Evolutionary conservation across 805 yeast genomes (phyloP).

Genomic region (Suhomyces emberorum): DNA sequence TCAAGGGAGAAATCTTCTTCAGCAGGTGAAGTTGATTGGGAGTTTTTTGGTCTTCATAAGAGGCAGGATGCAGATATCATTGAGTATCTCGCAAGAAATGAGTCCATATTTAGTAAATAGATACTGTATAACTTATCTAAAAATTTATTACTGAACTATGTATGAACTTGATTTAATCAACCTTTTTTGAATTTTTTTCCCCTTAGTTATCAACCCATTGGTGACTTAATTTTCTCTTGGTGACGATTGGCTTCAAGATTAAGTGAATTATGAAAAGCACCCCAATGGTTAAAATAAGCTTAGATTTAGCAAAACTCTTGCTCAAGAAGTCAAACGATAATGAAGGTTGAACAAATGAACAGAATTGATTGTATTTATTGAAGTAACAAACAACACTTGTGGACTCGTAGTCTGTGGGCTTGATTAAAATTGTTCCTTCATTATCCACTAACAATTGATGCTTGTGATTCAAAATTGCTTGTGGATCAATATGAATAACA

Average conservation of each 20-base stretch:
- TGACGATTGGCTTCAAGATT: slow-evolving; percentile 56
- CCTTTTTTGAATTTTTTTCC: too few species aligned
- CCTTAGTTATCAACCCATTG: too few species aligned
- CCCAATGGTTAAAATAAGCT: slow-evolving; percentile 58
- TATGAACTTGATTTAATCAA: too few species aligned
- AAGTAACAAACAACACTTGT: slow-evolving; percentile 67
- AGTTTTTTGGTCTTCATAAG: slow-evolving; percentile 25
- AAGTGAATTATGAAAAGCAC: slow-evolving; percentile 46
- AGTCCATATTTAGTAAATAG: slow-evolving; percentile 18
- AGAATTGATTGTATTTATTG: slow-evolving; percentile 64
- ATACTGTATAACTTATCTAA: too few species aligned
- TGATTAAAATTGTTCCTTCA: slow-evolving; percentile 24
- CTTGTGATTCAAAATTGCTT: slow-evolving; percentile 35
- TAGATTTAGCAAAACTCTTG: slow-evolving; percentile 61
- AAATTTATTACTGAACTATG: too few species aligned
- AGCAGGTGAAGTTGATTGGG: slow-evolving; percentile 21
- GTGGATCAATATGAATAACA: slow-evolving; percentile 41
- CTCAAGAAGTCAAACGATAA: slow-evolving; percentile 76
- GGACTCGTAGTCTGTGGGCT: slow-evolving; percentile 70
- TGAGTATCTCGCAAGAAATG: slow-evolving; percentile 15
- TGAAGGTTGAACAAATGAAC: slow-evolving; percentile 77
- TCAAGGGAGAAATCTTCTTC: slow-evolving; percentile 14
- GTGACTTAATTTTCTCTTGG: slow-evolving; percentile 48
- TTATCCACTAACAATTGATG: slow-evolving; percentile 22
- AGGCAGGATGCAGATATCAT: slow-evolving; percentile 15